Base-by-base conservation (phyloP, 2,329 filamentous ascomycete genomes). In the Calonectria pseudoreteaudii region DNA sequence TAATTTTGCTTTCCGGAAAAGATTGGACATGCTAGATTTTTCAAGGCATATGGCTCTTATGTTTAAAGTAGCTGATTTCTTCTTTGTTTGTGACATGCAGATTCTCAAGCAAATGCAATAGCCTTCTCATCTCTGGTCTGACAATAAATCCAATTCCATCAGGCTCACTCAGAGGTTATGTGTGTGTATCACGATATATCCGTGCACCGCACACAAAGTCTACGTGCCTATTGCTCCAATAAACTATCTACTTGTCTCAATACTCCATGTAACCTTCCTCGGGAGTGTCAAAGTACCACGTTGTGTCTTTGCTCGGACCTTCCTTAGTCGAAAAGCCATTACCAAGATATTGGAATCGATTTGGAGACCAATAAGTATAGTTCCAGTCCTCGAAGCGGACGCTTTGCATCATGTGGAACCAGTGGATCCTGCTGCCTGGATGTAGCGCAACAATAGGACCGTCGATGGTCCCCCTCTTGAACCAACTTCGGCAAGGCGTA, bases 391-490 rank as follows among this genome's bases (percentile, higher is more conserved):
- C 69, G 4, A 20, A 58, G 11, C 69, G 49, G 9, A 60, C n/a
- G 16, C 60, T 36, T 14, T 66, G 36, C 60, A 71, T 47, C 50
- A 71, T 49, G 8, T 71, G 68, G 34, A 71, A 71, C 60, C 60
- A 66, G 14, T 71, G 62, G 28, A 71, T 71, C 20, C 62, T 36
- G 23, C 62, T 66, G 4, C 69, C 69, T 13, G 68, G 69, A 31
- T 71, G 62, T 3, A 66, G 36, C 1, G 62, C 69, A 53, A 71
- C 50, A 10, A 71, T 28, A 6, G 62, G 62, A 1, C 69, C 69
- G 16, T 71, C 69, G 10, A 66, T 47, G 1, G 60, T 71, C 18
- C 69, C 69, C 3, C 23, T 66, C 52, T 71, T 71, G 38, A 66
- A 71, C 69, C 69, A 71, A 16, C 36, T 49, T 10, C 62, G 49